These are phyloP conservation scores for Fusarium vanettenii DNA, from an alignment of 2,329 filamentous ascomycete genomes.

Conservation along the genomic window DNA sequence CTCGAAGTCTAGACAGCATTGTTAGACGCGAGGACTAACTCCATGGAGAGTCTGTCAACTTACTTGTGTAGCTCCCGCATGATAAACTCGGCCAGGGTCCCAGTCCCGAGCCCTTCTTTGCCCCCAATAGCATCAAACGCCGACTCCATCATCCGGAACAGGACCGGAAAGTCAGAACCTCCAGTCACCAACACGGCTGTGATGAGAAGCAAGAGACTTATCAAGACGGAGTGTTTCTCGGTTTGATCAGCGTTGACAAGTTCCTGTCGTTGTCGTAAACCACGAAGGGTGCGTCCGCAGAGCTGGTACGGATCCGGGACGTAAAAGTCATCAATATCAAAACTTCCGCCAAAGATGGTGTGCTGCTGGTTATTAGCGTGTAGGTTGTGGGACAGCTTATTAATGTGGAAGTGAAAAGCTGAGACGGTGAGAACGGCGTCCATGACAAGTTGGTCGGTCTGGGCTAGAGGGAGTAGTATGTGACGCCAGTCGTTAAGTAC, in stretches of 20 bases:
- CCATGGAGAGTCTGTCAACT: accelerated
- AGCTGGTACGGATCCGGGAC: slow-evolving; percentile 28
- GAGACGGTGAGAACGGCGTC: slow-evolving; percentile 36
- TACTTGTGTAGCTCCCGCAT: slow-evolving; percentile 44
- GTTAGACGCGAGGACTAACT: background rate
- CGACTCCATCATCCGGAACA: slow-evolving; percentile 43
- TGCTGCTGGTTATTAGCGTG: background rate
- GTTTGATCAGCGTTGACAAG: slow-evolving; percentile 10
- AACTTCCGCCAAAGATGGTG: background rate
- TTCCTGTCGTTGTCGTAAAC: slow-evolving; percentile 30
- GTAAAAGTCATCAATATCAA: background rate
- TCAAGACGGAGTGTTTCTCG: slow-evolving; percentile 32
- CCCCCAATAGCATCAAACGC: slow-evolving; percentile 43
- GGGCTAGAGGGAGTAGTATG: slow-evolving; percentile 33
- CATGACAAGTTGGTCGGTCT: slow-evolving; percentile 35
- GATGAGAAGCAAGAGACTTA: slow-evolving; percentile 41
- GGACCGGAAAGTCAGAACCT: slow-evolving; percentile 39
- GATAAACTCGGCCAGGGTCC: slow-evolving; percentile 33
- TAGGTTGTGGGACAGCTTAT: background rate
- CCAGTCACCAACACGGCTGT: slow-evolving; percentile 43
- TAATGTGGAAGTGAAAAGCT: slow-evolving; percentile 32
- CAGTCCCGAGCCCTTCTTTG: slow-evolving; percentile 23
- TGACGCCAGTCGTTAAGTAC: slow-evolving; percentile 42
- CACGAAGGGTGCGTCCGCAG: slow-evolving; percentile 25
- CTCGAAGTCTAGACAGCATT: slow-evolving; percentile 20